Evolutionary conservation across 495 filamentous ascomycete genomes (phyloP).

Genomic region (Lophiotrema nucula): DNA sequence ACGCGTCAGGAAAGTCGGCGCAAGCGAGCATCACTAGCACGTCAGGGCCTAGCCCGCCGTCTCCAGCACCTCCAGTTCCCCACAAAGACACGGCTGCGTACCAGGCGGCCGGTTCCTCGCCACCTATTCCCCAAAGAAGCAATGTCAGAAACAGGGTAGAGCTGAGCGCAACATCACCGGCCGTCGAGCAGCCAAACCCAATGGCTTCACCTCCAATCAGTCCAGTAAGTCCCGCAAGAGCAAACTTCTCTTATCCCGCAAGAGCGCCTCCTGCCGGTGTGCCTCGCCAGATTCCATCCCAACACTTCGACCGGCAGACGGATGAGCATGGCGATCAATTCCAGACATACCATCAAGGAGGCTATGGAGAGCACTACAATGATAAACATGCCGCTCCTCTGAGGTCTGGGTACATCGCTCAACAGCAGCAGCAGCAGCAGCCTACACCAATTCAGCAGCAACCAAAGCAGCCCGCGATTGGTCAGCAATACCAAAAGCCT

Average conservation of each 20-base stretch:
- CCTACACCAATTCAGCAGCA: too few relatives aligned
- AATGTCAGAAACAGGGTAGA: slow-evolving; percentile 28
- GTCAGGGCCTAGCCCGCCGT: slow-evolving; percentile 25
- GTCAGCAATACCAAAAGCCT: too few relatives aligned
- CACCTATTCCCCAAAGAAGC: slow-evolving; percentile 26
- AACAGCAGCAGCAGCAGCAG: slow-evolving; percentile 9
- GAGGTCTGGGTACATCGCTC: slow-evolving; percentile 4
- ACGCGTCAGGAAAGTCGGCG: neutral
- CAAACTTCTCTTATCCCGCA: slow-evolving; percentile 32
- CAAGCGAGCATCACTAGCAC: slow-evolving; percentile 23
- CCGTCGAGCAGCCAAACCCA: slow-evolving; percentile 15
- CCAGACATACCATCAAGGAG: slow-evolving; percentile 5
- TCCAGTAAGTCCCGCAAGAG: slow-evolving; percentile 9
- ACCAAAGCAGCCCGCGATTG: too few relatives aligned
- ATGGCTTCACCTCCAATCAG: slow-evolving; percentile 6
- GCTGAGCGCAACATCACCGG: slow-evolving; percentile 23
- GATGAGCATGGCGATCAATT: too few relatives aligned
- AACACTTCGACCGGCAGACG: neutral
- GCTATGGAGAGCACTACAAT: slow-evolving; percentile 1
- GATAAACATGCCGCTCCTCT: slow-evolving; percentile 5
- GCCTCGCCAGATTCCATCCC: slow-evolving; percentile 16
- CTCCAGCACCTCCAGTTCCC: slow-evolving; percentile 2
- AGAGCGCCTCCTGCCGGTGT: slow-evolving; percentile 26
- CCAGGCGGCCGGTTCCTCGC: too few relatives aligned
- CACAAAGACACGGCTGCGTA: neutral